These are phyloP conservation scores for Aspergillus ochraceus DNA, from an alignment of 2,329 filamentous ascomycete genomes.

Conservation along the genomic window DNA sequence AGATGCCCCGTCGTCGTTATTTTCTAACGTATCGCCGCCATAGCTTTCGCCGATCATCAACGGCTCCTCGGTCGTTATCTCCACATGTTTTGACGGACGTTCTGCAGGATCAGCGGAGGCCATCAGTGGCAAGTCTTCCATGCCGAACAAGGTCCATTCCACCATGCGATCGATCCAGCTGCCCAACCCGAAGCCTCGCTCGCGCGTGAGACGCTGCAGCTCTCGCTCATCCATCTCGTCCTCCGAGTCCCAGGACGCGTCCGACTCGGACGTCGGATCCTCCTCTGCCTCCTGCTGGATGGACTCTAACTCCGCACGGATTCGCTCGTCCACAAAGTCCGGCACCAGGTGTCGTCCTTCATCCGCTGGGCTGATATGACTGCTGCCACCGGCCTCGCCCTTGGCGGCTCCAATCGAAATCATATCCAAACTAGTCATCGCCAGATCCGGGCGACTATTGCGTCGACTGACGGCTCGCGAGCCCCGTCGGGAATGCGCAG, in stretches of 20 bases:
- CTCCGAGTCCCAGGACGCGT: constrained; percentile 17
- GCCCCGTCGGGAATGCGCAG: constrained; percentile 29
- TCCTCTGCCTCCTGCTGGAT: constrained; percentile 27
- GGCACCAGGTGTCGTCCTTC: constrained; percentile 32
- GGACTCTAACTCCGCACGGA: constrained; percentile 41
- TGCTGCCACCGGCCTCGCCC: neutral
- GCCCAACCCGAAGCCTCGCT: constrained; percentile 57
- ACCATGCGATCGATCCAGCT: constrained; percentile 59
- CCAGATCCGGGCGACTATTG: constrained; percentile 25
- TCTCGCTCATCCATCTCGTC: constrained; percentile 53
- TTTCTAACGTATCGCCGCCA: constrained; percentile 11
- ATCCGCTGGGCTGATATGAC: constrained; percentile 8
- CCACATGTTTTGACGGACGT: neutral
- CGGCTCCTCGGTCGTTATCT: neutral
- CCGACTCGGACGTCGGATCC: constrained; percentile 15
- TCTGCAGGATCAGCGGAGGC: constrained; percentile 3
- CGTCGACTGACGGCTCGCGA: constrained; percentile 34
- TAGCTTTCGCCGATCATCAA: neutral
- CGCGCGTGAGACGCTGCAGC: constrained; percentile 51
- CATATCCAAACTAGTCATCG: constrained; percentile 19
- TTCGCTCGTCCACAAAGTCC: constrained; percentile 52
- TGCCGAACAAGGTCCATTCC: constrained; percentile 57
- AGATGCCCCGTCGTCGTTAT: constrained; percentile 23
- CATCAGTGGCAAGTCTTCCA: constrained; percentile 45
- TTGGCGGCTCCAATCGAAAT: neutral